phyloP scores from a whole-genome alignment of 2,329 filamentous ascomycete species.

The Fusarium zealandicum region DNA sequence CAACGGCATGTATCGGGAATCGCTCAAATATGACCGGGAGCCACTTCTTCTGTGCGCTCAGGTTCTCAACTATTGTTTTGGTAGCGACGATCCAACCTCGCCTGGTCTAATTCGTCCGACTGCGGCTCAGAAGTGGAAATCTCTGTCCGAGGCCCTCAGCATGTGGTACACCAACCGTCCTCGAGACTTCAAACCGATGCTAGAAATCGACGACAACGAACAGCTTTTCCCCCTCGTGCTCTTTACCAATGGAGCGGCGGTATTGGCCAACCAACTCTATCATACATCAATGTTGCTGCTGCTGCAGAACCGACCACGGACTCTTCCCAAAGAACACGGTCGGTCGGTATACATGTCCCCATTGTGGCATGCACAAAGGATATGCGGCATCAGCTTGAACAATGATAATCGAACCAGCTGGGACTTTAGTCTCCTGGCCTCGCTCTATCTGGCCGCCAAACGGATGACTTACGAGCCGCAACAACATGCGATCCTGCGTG shows the following conservation, averaged over 20 bases:
- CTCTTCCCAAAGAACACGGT: conserved; percentile 44
- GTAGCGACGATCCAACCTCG: conserved; percentile 16
- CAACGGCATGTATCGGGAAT: conserved; percentile 23
- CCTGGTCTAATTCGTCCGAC: conserved; percentile 21
- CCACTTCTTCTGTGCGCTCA: conserved; percentile 45
- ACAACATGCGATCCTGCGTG: conserved; percentile 51
- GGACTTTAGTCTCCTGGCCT: conserved; percentile 57
- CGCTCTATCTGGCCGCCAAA: conserved; percentile 54
- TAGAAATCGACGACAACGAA: conserved; percentile 43
- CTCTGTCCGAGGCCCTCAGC: conserved; percentile 42
- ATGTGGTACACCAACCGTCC: conserved; percentile 46
- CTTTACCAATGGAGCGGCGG: conserved; percentile 49
- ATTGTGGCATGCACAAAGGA: conserved; percentile 57
- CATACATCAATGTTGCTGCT: conserved; percentile 62
- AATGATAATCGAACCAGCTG: conserved; percentile 55
- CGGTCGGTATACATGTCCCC: conserved; percentile 49
- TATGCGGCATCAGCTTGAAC: conserved; percentile 58
- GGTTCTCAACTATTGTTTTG: conserved; percentile 46
- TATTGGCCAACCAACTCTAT: conserved; percentile 63
- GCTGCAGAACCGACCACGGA: conserved; percentile 59
- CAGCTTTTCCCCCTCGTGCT: conserved; percentile 47
- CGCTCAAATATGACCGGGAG: conserved; percentile 36
- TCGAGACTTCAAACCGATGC: conserved; percentile 45
- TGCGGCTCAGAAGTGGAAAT: conserved; percentile 42
- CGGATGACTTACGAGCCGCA: conserved; percentile 58